Evolutionary conservation across 2,329 filamentous ascomycete species (phyloP).

Genomic region (Talaromyces sp.): DNA sequence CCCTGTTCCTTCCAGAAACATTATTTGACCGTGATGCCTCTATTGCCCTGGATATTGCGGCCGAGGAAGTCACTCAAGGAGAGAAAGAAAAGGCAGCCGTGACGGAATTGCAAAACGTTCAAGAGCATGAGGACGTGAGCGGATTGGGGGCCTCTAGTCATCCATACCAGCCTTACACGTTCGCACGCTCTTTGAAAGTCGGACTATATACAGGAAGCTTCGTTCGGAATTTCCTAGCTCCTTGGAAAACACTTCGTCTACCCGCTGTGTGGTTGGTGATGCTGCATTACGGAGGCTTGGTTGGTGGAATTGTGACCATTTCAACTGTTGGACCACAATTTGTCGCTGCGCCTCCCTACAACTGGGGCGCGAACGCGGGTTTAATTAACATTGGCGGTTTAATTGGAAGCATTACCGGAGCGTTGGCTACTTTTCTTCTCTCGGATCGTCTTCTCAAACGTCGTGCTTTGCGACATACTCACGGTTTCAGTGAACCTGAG

Average conservation of each 20-base stretch:
- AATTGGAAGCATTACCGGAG: not conserved
- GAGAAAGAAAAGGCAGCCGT: not conserved
- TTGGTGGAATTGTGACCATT: not conserved
- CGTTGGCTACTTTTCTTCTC: not conserved
- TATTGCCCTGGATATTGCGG: not conserved
- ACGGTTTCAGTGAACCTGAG: not conserved
- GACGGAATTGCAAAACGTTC: not conserved
- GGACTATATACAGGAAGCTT: not conserved
- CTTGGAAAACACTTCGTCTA: not conserved
- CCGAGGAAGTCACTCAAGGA: not conserved
- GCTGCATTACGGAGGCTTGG: not conserved
- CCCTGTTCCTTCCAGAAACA: not conserved
- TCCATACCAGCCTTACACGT: not conserved
- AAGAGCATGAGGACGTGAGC: not conserved
- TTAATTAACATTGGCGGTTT: not conserved
- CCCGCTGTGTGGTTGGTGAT: not conserved
- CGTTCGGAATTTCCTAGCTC: not conserved
- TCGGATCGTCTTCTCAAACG: not conserved
- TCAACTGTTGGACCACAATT: constrained; percentile 1
- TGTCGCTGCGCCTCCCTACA: not conserved
- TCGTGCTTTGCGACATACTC: not conserved
- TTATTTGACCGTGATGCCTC: not conserved
- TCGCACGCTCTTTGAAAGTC: not conserved
- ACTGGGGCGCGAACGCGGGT: not conserved
- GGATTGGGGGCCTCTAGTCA: not conserved